Conservation (phyloP, 78 protist species). For the Goniomonas avonlea region DNA sequence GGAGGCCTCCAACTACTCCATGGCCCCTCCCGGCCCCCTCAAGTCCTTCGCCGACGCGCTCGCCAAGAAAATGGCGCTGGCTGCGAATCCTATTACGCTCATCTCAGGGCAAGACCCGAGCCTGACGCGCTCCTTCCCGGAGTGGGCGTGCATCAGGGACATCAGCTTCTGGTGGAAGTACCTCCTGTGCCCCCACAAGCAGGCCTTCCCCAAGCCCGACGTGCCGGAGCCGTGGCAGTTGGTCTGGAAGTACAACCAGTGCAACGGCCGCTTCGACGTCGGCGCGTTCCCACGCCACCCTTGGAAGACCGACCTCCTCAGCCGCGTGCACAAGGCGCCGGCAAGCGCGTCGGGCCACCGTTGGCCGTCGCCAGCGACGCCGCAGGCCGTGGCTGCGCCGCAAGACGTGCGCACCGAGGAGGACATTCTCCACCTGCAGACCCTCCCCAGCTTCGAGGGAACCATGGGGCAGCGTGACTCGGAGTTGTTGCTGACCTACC, state of each 20-base stretch:
- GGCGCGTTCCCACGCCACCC: no score
- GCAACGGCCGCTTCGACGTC: no score
- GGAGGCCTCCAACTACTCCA: neutral
- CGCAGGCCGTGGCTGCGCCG: no score
- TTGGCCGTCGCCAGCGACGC: no score
- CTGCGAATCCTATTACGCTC: no score
- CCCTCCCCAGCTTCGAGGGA: slow-evolving; percentile 22
- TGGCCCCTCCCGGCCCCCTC: neutral
- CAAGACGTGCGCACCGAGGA: slow-evolving; percentile 13
- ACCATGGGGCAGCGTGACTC: slow-evolving; percentile 47
- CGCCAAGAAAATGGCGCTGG: neutral
- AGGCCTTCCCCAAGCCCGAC: neutral
- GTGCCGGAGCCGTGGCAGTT: neutral
- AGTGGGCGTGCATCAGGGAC: slow-evolving; percentile 17
- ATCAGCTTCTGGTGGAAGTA: slow-evolving; percentile 20
- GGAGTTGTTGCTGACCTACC: slow-evolving; percentile 50
- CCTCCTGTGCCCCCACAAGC: neutral
- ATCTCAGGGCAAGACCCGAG: neutral
- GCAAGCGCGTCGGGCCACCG: no score
- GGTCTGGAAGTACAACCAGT: neutral
- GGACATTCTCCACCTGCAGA: slow-evolving; percentile 33
- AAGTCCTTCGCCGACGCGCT: neutral
- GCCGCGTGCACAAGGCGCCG: no score
- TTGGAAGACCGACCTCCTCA: no score
- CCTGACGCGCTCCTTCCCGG: slow-evolving; percentile 23